phyloP scores from a whole-genome alignment of 352 stramenopile genomes.

The Phytophthora nicotianae region DNA sequence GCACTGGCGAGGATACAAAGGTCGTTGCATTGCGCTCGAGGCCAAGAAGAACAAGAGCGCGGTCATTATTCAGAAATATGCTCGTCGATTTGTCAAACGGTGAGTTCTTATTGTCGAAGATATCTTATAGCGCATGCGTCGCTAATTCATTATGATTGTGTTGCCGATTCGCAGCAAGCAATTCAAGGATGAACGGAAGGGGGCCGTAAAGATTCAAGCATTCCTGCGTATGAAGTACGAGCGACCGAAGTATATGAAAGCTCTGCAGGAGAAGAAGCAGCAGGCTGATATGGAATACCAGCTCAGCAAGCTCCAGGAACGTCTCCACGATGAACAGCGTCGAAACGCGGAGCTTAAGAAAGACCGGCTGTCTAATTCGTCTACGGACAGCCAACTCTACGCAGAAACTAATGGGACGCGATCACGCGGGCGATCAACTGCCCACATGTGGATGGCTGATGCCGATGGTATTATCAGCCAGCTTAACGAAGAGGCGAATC shows the following conservation, averaged over 20 bases:
- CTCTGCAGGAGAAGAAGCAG: constrained; percentile 58
- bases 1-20: constrained; percentile 77
- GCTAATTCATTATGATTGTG: constrained; percentile 9
- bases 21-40: constrained; percentile 53
- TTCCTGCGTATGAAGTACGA: constrained; percentile 72
- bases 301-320: constrained; percentile 59
- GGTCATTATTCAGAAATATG: constrained; percentile 70
- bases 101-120: constrained; percentile 14
- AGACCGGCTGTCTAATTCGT: constrained; percentile 44
- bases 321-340: constrained; percentile 65
- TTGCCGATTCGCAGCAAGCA: constrained; percentile 41
- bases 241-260: constrained; percentile 55
- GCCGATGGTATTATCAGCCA: constrained; percentile 83
- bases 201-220: constrained; percentile 62
- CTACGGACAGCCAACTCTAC: constrained; percentile 50
- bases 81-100: constrained; percentile 66
- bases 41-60: constrained; percentile 64
- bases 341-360: constrained; percentile 65
- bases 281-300: constrained; percentile 67
- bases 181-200: constrained; percentile 57
- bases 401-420: constrained; percentile 45
- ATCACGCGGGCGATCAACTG: constrained; percentile 62
- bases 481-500: constrained; percentile 73
- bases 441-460: constrained; percentile 87
- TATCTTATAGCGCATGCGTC: background rate